Conservation (phyloP, 805 yeast species). For the Monosporozyma aquatica region DNA sequence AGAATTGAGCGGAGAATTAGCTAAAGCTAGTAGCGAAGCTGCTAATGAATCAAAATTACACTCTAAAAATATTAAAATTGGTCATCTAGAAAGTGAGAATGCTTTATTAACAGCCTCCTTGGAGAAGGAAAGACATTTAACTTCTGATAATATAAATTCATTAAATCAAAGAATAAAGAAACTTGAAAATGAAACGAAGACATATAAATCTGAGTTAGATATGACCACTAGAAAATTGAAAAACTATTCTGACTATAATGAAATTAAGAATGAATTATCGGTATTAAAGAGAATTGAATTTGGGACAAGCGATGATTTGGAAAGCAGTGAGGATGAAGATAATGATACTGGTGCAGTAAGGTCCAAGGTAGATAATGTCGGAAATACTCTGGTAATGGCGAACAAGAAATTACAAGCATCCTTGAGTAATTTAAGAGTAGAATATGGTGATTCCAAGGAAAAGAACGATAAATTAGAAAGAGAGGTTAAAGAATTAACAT, state of each 20-base stretch:
- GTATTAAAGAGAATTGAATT: conserved; percentile 69
- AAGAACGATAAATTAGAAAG: conserved; percentile 35
- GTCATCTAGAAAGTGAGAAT: conserved; percentile 61
- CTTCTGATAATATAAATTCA: conserved; percentile 12
- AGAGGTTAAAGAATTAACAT: conserved; percentile 28
- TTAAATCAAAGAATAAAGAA: conserved; percentile 31
- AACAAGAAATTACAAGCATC: conserved; percentile 69
- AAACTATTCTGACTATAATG: conserved; percentile 63
- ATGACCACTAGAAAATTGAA: conserved; percentile 41
- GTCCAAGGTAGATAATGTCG: conserved; percentile 30
- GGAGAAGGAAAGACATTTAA: conserved; percentile 21
- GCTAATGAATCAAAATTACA: conserved; percentile 36
- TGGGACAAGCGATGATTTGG: conserved; percentile 40
- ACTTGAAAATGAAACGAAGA: conserved; percentile 38
- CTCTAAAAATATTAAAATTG: conserved; percentile 34
- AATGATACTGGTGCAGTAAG: conserved; percentile 22
- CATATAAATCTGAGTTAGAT: conserved; percentile 42
- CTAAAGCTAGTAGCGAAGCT: conserved; percentile 40
- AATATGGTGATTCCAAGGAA: conserved; percentile 39
- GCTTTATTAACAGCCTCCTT: conserved; percentile 32
- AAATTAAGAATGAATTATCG: conserved; percentile 64
- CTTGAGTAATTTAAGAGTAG: conserved; percentile 54
- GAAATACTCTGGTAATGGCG: conserved; percentile 53
- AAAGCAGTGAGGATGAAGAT: conserved; percentile 22
- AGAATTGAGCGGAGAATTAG: conserved; percentile 57